phyloP scores from a whole-genome alignment of 208 protist genomes.

The Leishmania braziliensis region DNA sequence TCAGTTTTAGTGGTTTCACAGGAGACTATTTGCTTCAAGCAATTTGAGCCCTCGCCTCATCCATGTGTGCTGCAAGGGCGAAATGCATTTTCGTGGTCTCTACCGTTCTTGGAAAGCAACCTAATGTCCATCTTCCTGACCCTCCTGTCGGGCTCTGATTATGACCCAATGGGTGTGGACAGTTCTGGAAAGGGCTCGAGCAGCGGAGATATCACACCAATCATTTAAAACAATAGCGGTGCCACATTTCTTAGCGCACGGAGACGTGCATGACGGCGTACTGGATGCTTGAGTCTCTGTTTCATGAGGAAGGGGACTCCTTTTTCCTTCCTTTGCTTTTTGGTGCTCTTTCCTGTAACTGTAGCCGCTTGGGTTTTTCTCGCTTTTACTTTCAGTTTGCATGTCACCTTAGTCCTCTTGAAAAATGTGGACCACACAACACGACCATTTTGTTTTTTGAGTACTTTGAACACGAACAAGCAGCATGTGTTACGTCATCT shows the following conservation, averaged over 20 bases:
- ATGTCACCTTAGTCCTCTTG: background rate
- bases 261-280: background rate
- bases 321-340: background rate
- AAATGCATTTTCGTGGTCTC: conserved; percentile 80
- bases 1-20: conserved; percentile 80
- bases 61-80: conserved; percentile 63
- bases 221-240: background rate
- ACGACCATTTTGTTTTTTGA: background rate
- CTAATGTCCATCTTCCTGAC: conserved; percentile 44
- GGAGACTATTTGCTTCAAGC: conserved; percentile 93
- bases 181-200: conserved; percentile 18
- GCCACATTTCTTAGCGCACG: background rate
- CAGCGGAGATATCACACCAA: background rate
- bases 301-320: too few relatives aligned
- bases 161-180: conserved; percentile 14
- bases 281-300: background rate
- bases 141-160: conserved; percentile 22
- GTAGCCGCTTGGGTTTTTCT: background rate
- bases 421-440: background rate
- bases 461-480: background rate
- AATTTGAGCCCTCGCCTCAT: conserved; percentile 78
- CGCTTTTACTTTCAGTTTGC: background rate
- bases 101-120: conserved; percentile 67
- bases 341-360: background rate
- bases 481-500: background rate